Evolutionary conservation across 495 filamentous ascomycete species (phyloP), one percentile per base, ranked within the genome.

Genomic region (Penicillium angulare): DNA sequence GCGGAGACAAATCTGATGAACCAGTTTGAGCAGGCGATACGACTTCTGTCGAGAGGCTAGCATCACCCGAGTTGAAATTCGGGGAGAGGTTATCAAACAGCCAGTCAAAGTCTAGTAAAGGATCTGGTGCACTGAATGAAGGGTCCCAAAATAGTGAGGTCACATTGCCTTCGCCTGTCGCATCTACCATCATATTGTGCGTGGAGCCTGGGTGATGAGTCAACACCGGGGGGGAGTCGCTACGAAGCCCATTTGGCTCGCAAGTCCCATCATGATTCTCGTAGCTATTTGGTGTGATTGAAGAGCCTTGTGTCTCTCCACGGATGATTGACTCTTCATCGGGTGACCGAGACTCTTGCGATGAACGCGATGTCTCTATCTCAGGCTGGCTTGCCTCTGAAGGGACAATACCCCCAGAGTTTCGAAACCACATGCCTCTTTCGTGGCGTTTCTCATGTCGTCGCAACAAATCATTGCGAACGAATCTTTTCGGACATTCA

Each of bases 81-180:
- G 52, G 20, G 6, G 53, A 43, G n/a, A 50, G 21, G 20, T 50
- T 46, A 20, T 56, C 53, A 44, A 56, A 56, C 15, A 56, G 33
- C 53, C 53, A 56, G 16, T 56, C 53, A 32, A 56, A 50, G 27
- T 56, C 53, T 3, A 56, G 27, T n/a, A 45, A 38, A 10, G 53
- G 53, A 40, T 56, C 53, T 1, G 47, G 48, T 5, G 36, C 43
- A 24, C 27, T 50, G 16, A 50, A 46, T 9, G 47, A 56, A 2
- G 53, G 53, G 41, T 56, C 53, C 22, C 36, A 47, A 17, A 56
- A 56, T 0, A 56, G 41, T 4, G 53, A 56, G 9, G 53, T 56
- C 8, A 51, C 47, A 42, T 52, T 45, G 26, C 40, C 33, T 41
- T 40, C 48, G 13, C 15, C 21, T 17, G 47, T 49, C 39, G 51